These are phyloP conservation scores for Sugiyamaella qingdaonensis DNA, from an alignment of 805 yeast species.

Conservation along the genomic window DNA sequence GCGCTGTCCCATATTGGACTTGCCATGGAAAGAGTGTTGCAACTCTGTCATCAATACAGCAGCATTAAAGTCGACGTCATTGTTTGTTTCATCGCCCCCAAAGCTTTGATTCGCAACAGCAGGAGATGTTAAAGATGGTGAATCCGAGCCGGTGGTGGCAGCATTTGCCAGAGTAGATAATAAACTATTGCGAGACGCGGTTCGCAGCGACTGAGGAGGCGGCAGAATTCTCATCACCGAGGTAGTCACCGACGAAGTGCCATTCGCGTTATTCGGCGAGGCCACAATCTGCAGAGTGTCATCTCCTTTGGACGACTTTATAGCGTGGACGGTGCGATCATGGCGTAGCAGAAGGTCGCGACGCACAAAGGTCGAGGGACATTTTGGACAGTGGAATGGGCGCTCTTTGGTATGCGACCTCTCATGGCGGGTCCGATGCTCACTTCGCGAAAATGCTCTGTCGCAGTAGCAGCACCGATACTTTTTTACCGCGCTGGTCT, in stretches of 20 bases:
- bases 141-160: slow-evolving; percentile 2
- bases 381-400: slow-evolving; percentile 69
- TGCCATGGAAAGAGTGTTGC: slow-evolving; percentile 18
- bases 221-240: neutral
- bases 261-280: neutral
- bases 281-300: neutral
- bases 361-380: slow-evolving; percentile 70
- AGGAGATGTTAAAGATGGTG: neutral
- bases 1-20: neutral
- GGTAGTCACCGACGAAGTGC: neutral
- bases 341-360: slow-evolving; percentile 75
- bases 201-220: neutral
- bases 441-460: slow-evolving; percentile 72
- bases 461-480: slow-evolving; percentile 79
- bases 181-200: neutral
- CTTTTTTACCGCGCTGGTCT: slow-evolving; percentile 38
- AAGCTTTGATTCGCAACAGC: neutral
- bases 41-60: slow-evolving; percentile 25
- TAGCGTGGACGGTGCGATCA: slow-evolving; percentile 66
- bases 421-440: slow-evolving; percentile 74
- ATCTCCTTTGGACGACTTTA: slow-evolving; percentile 4
- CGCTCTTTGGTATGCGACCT: slow-evolving; percentile 76
- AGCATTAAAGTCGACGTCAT: slow-evolving; percentile 21
- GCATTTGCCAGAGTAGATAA: slow-evolving; percentile 13
- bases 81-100: neutral